These are phyloP conservation scores for Talaromyces sp. DNA, from an alignment of 2,329 filamentous ascomycete genomes.

Conservation along the genomic window DNA sequence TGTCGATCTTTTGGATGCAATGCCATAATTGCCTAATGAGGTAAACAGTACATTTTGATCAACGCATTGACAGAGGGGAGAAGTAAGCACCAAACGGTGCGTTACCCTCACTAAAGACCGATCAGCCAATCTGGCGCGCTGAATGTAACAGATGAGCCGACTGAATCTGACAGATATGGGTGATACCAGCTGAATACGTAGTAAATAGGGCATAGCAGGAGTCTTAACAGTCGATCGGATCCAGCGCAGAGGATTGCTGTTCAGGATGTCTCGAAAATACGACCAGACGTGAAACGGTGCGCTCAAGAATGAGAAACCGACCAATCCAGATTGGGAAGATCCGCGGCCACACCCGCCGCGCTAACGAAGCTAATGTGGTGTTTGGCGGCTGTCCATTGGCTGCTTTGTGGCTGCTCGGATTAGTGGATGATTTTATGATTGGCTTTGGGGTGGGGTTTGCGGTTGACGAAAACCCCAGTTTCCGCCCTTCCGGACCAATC, in stretches of 20 bases:
- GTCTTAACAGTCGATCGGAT: too few species aligned
- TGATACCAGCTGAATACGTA: too few species aligned
- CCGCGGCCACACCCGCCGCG: background rate
- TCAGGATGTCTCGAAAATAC: background rate
- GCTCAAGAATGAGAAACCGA: background rate
- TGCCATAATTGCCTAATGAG: background rate
- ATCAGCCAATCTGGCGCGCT: background rate
- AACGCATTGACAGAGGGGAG: background rate
- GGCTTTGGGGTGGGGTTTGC: background rate
- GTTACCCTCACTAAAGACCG: background rate
- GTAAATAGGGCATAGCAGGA: too few species aligned
- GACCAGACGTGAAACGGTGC: background rate
- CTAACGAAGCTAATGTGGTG: background rate
- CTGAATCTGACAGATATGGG: background rate
- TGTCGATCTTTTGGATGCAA: background rate
- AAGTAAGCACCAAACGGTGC: background rate
- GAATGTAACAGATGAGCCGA: background rate
- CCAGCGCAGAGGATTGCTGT: too few species aligned
- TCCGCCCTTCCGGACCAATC: background rate
- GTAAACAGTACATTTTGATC: background rate
- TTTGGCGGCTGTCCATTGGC: background rate
- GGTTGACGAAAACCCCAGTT: background rate
- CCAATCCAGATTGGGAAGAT: background rate
- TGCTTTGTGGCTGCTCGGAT: background rate
- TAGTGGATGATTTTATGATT: background rate